Evolutionary conservation across 192 early-diverging fungal species (phyloP).

Genomic region (Diversispora epigaea): DNA sequence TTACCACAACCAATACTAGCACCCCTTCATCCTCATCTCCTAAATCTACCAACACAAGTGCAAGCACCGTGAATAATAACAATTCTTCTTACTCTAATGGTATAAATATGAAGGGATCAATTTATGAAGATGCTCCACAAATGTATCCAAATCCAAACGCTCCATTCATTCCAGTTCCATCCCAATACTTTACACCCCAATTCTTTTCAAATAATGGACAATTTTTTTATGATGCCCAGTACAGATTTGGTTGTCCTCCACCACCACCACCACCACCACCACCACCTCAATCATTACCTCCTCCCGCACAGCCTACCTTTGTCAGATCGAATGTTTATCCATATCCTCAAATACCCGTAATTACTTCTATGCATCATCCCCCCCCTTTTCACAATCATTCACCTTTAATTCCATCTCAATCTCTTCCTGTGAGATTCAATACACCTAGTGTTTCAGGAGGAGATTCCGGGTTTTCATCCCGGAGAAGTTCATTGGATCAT

Average conservation of each 20-base stretch:
- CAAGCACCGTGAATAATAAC: neutral
- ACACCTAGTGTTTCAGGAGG: constrained; percentile 19
- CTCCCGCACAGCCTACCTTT: neutral
- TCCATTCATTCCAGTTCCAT: constrained; percentile 17
- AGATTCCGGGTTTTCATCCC: constrained; percentile 32
- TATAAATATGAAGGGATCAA: neutral
- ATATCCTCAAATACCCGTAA: constrained; percentile 13
- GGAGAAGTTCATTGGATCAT: constrained; percentile 31
- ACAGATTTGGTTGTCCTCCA: constrained; percentile 21
- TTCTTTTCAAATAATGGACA: constrained; percentile 25
- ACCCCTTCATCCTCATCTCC: neutral
- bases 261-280: neutral
- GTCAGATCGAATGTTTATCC: constrained; percentile 30
- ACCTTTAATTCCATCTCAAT: constrained; percentile 23
- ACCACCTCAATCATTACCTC: constrained; percentile 1
- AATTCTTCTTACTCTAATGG: constrained; percentile 7
- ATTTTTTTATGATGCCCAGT: constrained; percentile 26
- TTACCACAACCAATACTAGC: constrained; percentile 5
- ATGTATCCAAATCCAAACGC: neutral
- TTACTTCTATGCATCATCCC: constrained; percentile 9
- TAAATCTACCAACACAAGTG: neutral
- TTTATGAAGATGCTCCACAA: constrained; percentile 10
- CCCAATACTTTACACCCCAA: constrained; percentile 26
- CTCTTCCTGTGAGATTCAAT: constrained; percentile 15
- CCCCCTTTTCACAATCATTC: constrained; percentile 26